Evolutionary conservation across 176 grass and related monocot species (phyloP).

Genomic region (Cenchrus americanus): DNA sequence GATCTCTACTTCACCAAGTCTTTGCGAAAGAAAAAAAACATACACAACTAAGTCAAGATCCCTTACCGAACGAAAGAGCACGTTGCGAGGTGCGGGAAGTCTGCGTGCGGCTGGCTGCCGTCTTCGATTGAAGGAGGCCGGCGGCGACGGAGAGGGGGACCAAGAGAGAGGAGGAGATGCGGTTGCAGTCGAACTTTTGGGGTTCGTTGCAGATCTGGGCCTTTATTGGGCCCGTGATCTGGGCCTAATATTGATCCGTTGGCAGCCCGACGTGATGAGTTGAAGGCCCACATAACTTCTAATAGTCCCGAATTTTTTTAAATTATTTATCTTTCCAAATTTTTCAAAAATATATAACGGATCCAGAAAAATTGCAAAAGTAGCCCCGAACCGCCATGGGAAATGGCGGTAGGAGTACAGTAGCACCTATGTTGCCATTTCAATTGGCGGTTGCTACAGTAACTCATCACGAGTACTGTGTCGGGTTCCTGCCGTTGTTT

Average conservation of each 20-base stretch:
- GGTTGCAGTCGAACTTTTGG: not conserved
- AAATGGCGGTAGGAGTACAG: too few relatives aligned
- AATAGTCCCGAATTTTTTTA: too few relatives aligned
- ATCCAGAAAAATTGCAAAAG: too few relatives aligned
- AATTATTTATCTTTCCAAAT: too few relatives aligned
- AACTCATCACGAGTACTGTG: too few relatives aligned
- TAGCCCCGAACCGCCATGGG: too few relatives aligned
- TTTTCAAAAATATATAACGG: too few relatives aligned
- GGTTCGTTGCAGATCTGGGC: not conserved
- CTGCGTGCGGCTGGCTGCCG: not conserved
- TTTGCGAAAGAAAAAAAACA: not conserved
- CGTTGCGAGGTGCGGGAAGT: not conserved
- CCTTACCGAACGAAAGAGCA: not conserved
- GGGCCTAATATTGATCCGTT: not conserved
- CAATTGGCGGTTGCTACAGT: too few relatives aligned
- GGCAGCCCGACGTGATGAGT: not conserved
- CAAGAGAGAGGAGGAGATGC: not conserved
- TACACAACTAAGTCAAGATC: not conserved
- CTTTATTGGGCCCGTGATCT: not conserved
- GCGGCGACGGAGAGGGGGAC: slow-evolving; percentile 11
- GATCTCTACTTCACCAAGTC: too few relatives aligned
- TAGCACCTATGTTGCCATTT: too few relatives aligned
- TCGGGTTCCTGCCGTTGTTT: too few relatives aligned
- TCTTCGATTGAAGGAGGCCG: slow-evolving; percentile 1
- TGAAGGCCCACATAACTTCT: not conserved